Percentiles rank a stretch among this genome's conserved stretches.
Conservation (phyloP, 2,329 filamentous ascomycete genomes). For the Aspergillus ustus region DNA sequence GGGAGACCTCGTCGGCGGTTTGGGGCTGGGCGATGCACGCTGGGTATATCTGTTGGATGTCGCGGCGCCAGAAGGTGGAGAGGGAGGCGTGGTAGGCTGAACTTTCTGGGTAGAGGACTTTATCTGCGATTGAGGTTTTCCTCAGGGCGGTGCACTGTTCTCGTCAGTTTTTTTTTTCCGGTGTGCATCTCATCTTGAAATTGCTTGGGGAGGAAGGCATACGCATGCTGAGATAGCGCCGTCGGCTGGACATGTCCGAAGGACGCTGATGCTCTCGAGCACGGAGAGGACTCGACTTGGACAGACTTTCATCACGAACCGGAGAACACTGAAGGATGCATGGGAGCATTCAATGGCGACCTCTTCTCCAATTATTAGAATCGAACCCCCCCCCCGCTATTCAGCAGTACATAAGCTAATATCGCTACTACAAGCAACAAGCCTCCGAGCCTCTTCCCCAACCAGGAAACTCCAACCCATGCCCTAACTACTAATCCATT, state of each 20-base stretch:
- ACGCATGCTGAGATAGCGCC: constrained; percentile 2
- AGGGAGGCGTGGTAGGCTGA: neutral
- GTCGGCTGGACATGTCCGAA: neutral
- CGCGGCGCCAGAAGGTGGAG: neutral
- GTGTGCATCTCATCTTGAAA: neutral
- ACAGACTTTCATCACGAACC: constrained; percentile 4
- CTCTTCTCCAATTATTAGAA: neutral
- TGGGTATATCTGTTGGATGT: neutral
- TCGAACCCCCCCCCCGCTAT: neutral
- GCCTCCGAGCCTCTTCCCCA: neutral
- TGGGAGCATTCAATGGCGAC: neutral
- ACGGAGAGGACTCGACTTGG: neutral
- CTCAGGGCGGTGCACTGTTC: neutral
- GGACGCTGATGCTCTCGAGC: neutral
- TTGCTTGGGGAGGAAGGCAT: neutral
- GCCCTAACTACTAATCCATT: too few relatives aligned
- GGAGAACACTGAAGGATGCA: neutral
- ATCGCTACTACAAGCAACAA: neutral
- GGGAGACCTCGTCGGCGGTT: neutral
- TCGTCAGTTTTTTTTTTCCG: neutral
- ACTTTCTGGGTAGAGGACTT: neutral
- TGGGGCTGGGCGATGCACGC: constrained; percentile 2
- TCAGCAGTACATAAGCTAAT: neutral
- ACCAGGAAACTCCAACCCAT: neutral
- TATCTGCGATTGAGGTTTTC: neutral